Evolutionary conservation across 768 basidiomycete species (phyloP), one percentile per base, ranked within the genome.

Genomic region (Panaeolus cyanescens): DNA sequence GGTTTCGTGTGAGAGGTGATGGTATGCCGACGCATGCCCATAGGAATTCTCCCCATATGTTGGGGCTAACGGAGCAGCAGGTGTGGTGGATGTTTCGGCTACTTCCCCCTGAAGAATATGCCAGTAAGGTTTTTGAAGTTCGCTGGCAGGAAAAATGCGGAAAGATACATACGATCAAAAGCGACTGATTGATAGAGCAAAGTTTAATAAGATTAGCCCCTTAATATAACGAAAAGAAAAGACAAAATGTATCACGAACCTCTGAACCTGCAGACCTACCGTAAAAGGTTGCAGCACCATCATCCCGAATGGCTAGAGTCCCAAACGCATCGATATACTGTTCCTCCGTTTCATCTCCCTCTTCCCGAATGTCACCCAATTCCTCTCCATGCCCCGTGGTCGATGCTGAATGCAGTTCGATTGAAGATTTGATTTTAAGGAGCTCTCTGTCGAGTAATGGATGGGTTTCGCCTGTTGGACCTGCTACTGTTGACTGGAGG

Each of bases 191-290:
- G 20, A 32, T 36, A 54, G 30, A 64, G 13, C 53, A 33, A 30
- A 17, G 42, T 50, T 37, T 31, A 30, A 30, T 54, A 9, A 34
- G 54, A 60, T 58, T 8, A 54, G 32, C 54, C 34, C 4, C 22
- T 32, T 31, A 22, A 58, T 45, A 58, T 60, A 39, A 34, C 59
- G 53, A 40, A 17, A 33, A 28, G 30, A 28, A 39, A 34, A 58
- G 53, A 40, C 13, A 33, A 28, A 50, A 28, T 15, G 25, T 50
- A 28, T 50, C 15, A 75, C 86, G 54, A 60, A 89, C 89, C 79
- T 92, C 90, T 55, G 84, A 83, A 7, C 88, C 88, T 31, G 88
- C 88, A 54, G 87, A 87, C n/a, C 85, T 79, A 19, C 88, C 88
- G 67, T 87, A 90, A 64, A 90, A 90, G 3, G 87, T 89, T 3